Evolutionary conservation across 352 stramenopile species (phyloP), one percentile per base, ranked within the genome.

Genomic region (Thraustochytrium striatum): DNA sequence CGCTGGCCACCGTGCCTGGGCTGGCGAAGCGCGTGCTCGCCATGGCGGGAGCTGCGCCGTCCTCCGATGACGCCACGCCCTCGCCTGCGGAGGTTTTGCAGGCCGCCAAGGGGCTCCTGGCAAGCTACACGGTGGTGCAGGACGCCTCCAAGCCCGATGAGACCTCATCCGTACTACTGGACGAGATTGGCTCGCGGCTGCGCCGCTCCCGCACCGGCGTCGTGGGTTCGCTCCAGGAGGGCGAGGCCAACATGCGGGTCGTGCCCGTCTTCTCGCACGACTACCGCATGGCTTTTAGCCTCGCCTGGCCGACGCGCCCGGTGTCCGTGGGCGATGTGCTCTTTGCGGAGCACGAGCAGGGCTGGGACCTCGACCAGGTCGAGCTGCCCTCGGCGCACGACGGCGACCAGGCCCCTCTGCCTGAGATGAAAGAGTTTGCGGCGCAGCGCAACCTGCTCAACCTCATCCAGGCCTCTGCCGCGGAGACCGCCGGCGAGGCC

Each of bases 341-440:
- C 3, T 30, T 75, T 16, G 65, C 65, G 3, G 65, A 75, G 41
- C 65, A 75, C 50, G 65, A 75, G 52, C 65, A 75, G 39, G 52
- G 52, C 25, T 75, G 65, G 65, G 39, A 75, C 25, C 3, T 62
- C 5, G n/a, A 75, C n/a, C n/a, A 39, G 41, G 19, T 62, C 1
- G 44, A 58, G 13, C 19, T 58, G 11, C 28, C 39, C 36, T 25
- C 21, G 2, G 43, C 65, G 5, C n/a, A 13, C 44, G 39, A 39
- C 33, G 11, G 21, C 30, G 25, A 30, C 36, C n/a, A 21, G 11
- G 52, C 43, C 16, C 19, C 52, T 8, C 50, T 75, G 3, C 65
- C 65, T 3, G 65, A 75, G 50, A 75, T 75, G 65, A 75, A 75
- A 32, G 65, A 75, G 65, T 75, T 75, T 25, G 65, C 65, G 41